These are phyloP conservation scores for Arabidopsis hybrid DNA, from an alignment of 441 rosid genomes.

Conservation along the genomic window DNA sequence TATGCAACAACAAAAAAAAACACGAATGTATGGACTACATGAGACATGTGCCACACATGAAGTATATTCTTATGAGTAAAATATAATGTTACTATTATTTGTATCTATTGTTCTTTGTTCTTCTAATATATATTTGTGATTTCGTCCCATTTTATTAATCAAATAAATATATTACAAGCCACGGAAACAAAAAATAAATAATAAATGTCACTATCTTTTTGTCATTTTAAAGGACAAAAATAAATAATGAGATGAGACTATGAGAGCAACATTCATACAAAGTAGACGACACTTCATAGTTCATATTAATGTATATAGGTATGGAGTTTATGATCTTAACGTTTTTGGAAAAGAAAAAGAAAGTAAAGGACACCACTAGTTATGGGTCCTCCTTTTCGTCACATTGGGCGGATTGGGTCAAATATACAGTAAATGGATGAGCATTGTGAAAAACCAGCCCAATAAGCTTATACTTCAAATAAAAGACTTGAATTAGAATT, in stretches of 20 bases:
- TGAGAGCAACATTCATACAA: background rate
- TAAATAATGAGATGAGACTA: background rate
- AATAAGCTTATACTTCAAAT: background rate
- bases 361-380: background rate
- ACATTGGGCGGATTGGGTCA: conserved; percentile 3
- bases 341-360: too few relatives aligned
- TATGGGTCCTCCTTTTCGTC: background rate
- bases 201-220: too few relatives aligned
- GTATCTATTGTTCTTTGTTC: background rate
- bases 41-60: background rate
- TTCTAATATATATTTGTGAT: background rate
- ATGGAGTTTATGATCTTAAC: too few relatives aligned
- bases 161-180: background rate
- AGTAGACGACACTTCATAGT: background rate
- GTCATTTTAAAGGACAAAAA: too few relatives aligned
- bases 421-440: conserved; percentile 17
- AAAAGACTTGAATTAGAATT: background rate
- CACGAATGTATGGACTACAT: background rate
- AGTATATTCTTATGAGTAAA: background rate
- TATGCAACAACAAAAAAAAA: too few relatives aligned
- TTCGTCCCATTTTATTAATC: background rate
- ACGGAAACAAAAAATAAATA: too few relatives aligned
- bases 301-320: too few relatives aligned
- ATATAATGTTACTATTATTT: background rate
- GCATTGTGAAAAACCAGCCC: background rate